Evolutionary conservation across 495 filamentous ascomycete genomes (phyloP), one percentile per base, ranked within the genome.

Genomic region (Articulospora tetracladia): DNA sequence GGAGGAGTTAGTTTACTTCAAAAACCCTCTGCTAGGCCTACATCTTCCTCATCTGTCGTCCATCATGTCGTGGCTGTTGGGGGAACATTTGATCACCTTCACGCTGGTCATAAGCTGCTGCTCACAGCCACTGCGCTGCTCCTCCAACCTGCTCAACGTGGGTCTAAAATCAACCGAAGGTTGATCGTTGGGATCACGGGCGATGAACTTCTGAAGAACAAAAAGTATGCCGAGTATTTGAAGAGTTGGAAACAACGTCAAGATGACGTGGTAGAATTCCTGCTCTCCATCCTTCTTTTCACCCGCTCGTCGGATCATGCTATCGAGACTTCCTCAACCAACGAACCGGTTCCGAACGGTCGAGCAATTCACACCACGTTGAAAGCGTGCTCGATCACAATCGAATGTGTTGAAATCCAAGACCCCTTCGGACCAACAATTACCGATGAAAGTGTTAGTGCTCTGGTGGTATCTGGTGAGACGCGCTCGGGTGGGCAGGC

Each of bases 61-160:
- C 71, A 77, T 55, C 54, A 69, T 13, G 68, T 73, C 3, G 88
- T 96, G 30, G 85, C 83, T n/a, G 85, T 98, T 30, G 94, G 93
- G 44, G 94, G 94, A 20, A 98, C 94, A 3, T 98, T 98, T 70
- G 94, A 98, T 72, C 91, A 98, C 73, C 83, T 98, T 36, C 94
- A 98, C 69, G 83, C 90, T 26, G 94, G 94, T n/a, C 94, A 98
- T 76, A 97, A 97, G 69, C 79, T 97, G 23, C 83, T 98, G 7
- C 77, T 98, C 34, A 93, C 93, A 8, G 93, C 93, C 65, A 88
- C 86, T 10, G 87, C 88, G 3, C 77, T 97, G 52, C 77, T 90
- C 11, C 72, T 93, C 6, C 74, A 82, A 13, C 70, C 81, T 19
- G 80, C 83, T 2, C 74, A 78, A 2, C 66, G 70, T 3, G 68